Conservation (phyloP, 2,329 filamentous ascomycete genomes). For the Cladosporium sphaerospermum region DNA sequence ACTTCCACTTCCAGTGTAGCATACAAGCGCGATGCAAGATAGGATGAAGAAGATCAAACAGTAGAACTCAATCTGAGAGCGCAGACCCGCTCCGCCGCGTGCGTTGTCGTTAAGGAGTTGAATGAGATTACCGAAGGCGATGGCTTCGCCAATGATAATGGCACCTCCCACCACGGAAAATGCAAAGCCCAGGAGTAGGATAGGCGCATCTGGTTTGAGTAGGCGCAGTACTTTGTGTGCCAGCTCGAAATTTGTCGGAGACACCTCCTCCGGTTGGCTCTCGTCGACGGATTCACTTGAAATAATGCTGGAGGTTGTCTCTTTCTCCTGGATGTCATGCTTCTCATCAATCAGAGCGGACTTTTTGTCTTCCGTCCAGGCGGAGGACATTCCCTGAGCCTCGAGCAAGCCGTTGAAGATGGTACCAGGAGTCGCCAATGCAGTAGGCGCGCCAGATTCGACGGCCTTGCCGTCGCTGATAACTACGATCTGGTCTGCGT, state of each 20-base stretch:
- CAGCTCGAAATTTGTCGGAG: slow-evolving; percentile 2
- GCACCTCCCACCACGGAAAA: slow-evolving; percentile 42
- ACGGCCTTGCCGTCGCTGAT: slow-evolving; percentile 61
- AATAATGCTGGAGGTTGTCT: slow-evolving; percentile 1
- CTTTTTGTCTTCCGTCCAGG: not conserved
- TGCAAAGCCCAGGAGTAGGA: slow-evolving; percentile 37
- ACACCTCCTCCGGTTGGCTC: slow-evolving; percentile 1
- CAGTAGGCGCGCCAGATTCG: slow-evolving; percentile 56
- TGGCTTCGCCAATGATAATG: slow-evolving; percentile 54
- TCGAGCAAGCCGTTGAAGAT: slow-evolving; percentile 25
- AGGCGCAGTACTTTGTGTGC: slow-evolving; percentile 10
- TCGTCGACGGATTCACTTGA: not conserved
- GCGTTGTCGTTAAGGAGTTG: slow-evolving; percentile 44
- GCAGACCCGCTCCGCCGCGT: not conserved
- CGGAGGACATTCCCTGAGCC: slow-evolving; percentile 14
- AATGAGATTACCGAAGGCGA: slow-evolving; percentile 51
- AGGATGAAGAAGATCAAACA: slow-evolving; percentile 50
- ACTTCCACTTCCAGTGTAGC: slow-evolving; percentile 40
- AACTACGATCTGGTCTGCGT: slow-evolving; percentile 74
- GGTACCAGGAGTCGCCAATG: slow-evolving; percentile 40
- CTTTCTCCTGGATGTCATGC: slow-evolving; percentile 1
- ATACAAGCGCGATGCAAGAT: slow-evolving; percentile 43
- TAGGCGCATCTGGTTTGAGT: slow-evolving; percentile 31
- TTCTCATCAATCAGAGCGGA: not conserved
- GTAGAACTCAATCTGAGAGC: slow-evolving; percentile 34